phyloP scores from a whole-genome alignment of 2,329 filamentous ascomycete genomes.

The Pseudogymnoascus sp. region DNA sequence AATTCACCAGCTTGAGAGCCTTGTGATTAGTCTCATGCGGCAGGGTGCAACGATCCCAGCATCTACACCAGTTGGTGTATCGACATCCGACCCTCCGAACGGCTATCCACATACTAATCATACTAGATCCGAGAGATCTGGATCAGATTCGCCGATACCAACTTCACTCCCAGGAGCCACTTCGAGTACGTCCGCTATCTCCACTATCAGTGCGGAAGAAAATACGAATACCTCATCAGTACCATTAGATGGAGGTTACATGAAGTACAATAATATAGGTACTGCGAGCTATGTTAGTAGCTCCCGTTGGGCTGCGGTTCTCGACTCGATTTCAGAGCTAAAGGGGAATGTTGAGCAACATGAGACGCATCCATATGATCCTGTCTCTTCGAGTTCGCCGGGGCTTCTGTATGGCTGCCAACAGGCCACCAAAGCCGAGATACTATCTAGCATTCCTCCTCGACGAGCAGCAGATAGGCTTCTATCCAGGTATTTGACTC shows the following conservation, averaged over 20 bases:
- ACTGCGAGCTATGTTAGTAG: constrained; percentile 25
- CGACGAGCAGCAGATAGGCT: constrained; percentile 24
- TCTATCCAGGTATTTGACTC: constrained; percentile 22
- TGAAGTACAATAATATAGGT: constrained; percentile 22
- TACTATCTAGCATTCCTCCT: constrained; percentile 24
- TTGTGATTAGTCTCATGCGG: constrained; percentile 20
- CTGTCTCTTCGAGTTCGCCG: constrained; percentile 18
- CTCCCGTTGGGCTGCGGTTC: constrained; percentile 26
- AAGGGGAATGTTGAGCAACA: constrained; percentile 13
- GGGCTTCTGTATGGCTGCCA: constrained; percentile 23
- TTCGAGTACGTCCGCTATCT: constrained; percentile 18
- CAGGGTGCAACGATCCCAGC: background rate
- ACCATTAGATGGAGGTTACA: constrained; percentile 21
- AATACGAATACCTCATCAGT: background rate
- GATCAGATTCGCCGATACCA: constrained; percentile 15
- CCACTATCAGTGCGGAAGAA: background rate
- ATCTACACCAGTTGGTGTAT: constrained; percentile 13
- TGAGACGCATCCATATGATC: constrained; percentile 17
- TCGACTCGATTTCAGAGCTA: constrained; percentile 23
- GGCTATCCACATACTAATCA: too few species aligned
- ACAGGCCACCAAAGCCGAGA: constrained; percentile 24
- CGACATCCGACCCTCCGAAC: constrained; percentile 17
- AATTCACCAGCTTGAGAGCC: constrained; percentile 22
- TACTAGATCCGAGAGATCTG: constrained; percentile 16
- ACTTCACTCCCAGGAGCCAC: background rate